Evolutionary conservation across 2,329 filamentous ascomycete species (phyloP), one percentile per base, ranked within the genome.

Genomic region (Ilyonectria sp.): DNA sequence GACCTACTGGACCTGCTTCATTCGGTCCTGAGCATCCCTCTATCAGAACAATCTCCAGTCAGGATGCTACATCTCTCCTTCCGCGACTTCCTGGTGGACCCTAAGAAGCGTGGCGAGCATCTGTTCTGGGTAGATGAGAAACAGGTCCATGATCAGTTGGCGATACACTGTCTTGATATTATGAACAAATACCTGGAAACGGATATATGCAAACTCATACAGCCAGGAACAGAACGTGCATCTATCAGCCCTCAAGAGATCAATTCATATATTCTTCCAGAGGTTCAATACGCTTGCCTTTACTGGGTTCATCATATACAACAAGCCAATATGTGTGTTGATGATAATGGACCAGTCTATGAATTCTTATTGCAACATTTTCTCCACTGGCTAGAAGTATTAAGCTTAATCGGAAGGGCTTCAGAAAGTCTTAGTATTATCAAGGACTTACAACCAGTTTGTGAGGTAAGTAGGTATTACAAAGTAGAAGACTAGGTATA

Each of bases 1-100:
- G 23, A 2, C 4, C 23, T 3, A 23, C 23, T 23, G 23, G 23
- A 23, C 23, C 23, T 23, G 23, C 23, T 23, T 23, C 23, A 26
- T 33, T 58, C 72, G 0, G 66, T 74, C 0, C 37, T 73, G 0
- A 47, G 47, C 7, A 26, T 70, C 13, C 67, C 62, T 0, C 4
- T 0, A 0, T 56, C 50, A 1, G 0, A 26, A 0, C 10, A 29
- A 1, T 2, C 6, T 0, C 69, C 72, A 0, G 9, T 74, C 3
- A 47, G 68, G 3, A 19, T 72, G 3, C 6, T 73, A 1, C 72
- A 26, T 26, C 26, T 26, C 26, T 26, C 26, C 6, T 26, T 26
- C 6, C 26, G 26, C 23, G 23, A 23, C 23, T 23, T 23, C 23
- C 23, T 23, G 23, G 23, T 23, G 23, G 23, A 23, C 23, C 23